Evolutionary conservation across 371 early-diverging fungal genomes (phyloP).

Genomic region (Actinomortierella ambigua): DNA sequence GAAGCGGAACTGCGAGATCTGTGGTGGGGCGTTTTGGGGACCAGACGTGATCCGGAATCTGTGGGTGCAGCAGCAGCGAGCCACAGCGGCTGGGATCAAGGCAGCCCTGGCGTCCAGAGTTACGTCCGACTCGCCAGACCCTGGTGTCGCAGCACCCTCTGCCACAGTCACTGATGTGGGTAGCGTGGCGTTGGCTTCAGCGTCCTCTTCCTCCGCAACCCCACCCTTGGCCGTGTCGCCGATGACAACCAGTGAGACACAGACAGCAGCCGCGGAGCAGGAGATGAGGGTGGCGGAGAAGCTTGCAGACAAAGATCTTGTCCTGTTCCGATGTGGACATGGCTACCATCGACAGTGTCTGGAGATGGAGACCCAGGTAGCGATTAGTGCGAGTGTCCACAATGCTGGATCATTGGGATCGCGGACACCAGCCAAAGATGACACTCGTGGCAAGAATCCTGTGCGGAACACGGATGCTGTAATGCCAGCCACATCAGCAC

Average conservation of each 20-base stretch:
- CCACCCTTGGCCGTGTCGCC: too few relatives aligned
- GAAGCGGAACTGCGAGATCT: constrained; percentile 62
- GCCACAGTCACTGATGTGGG: too few relatives aligned
- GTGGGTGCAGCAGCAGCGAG: constrained; percentile 44
- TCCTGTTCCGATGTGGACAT: constrained; percentile 67
- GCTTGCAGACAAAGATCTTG: constrained; percentile 40
- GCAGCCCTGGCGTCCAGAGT: constrained; percentile 37
- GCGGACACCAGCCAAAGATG: too few relatives aligned
- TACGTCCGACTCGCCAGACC: neutral
- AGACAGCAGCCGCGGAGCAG: constrained; percentile 5
- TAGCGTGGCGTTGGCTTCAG: too few relatives aligned
- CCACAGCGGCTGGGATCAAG: constrained; percentile 45
- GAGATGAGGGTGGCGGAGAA: neutral
- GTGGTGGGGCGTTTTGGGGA: constrained; percentile 58
- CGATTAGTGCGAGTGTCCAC: neutral
- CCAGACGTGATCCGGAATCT: constrained; percentile 44
- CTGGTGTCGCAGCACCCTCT: constrained; percentile 12
- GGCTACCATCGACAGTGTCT: constrained; percentile 65
- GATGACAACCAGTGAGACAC: neutral
- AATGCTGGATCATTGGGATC: too few relatives aligned
- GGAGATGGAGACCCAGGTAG: constrained; percentile 43
- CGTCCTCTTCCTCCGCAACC: constrained; percentile 4
- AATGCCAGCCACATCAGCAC: neutral
- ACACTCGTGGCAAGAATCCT: neutral
- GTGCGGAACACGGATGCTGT: neutral